Evolutionary conservation across 2,329 filamentous ascomycete species (phyloP), one percentile per base, ranked within the genome.

Genomic region (Metarhizium rileyi): DNA sequence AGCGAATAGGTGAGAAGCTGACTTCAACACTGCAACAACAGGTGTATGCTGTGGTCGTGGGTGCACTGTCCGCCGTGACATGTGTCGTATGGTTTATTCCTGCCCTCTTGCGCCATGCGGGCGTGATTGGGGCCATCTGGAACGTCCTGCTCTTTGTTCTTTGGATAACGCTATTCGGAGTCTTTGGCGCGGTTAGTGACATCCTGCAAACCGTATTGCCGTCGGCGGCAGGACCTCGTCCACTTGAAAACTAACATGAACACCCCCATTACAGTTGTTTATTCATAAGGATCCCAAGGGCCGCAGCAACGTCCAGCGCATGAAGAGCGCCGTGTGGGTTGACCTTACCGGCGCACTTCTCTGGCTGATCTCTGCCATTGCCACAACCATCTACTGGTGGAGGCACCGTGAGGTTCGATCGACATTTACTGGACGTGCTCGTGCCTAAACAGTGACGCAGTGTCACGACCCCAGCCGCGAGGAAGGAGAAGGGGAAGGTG

Each of bases 241-340:
- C 20, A 33, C 40, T 30, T 42, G 45, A 41, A 48, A 20, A 52
- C 42, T 30, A 41, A 41, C n/a, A n/a, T n/a, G n/a, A n/a, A n/a
- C 38, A 9, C 40, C 4, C 7, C 25, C 35, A 40, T 20, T 26
- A 28, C 53, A 75, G 68, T 69, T 91, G 74, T 95, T 84, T 72
- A 86, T 95, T 62, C 67, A 78, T 48, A 82, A 83, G 59, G 65
- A 88, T 51, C 65, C 83, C 0, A 73, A 85, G 62, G 82, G 81
- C 14, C 76, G 87, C 61, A 58, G 59, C 38, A 81, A 76, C 46
- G 76, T 91, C 50, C 70, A 73, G 56, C 77, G 87, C 50, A 95
- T 95, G 89, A 89, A 90, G 70, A 82, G 84, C 61, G 87, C 88
- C 5, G 87, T 93, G 16, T 95, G 87, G 86, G 75, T 95, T 43